Conservation (phyloP, 23 red algal genomes). For the Agarophyton chilense region DNA sequence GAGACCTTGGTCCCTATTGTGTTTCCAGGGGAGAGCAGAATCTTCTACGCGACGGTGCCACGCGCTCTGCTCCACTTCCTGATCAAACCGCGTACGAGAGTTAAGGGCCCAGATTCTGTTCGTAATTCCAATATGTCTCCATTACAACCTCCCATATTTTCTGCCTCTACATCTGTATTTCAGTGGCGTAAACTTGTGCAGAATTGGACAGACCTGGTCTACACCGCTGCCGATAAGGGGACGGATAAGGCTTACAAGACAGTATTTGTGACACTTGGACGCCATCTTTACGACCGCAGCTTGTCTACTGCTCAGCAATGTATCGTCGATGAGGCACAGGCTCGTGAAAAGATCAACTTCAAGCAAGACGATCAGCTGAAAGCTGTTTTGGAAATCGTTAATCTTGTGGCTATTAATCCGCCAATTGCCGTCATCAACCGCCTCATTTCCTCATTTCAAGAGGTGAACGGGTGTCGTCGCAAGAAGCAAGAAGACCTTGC, state of each 20-base stretch:
- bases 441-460: not conserved
- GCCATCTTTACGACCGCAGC: slow-evolving; percentile 15
- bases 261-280: slow-evolving; percentile 13
- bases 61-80: no score
- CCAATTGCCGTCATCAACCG: not conserved
- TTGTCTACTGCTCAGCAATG: not conserved
- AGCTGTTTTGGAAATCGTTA: not conserved
- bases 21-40: no score
- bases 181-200: not conserved
- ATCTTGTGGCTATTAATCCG: not conserved
- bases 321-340: slow-evolving; percentile 5
- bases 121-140: no score
- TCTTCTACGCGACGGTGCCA: no score
- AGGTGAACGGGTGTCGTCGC: not conserved
- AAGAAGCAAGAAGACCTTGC: slow-evolving; percentile 7
- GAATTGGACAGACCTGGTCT: slow-evolving; percentile 1
- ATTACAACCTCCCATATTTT: no score
- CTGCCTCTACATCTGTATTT: no score
- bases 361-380: not conserved
- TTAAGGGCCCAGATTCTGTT: no score
- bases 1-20: no score
- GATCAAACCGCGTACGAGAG: no score
- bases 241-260: slow-evolving; percentile 4
- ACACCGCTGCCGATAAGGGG: not conserved
- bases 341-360: not conserved